These are phyloP conservation scores for Phylloboletellus chloephorus DNA, from an alignment of 1,284 basidiomycete species.

Conservation along the genomic window DNA sequence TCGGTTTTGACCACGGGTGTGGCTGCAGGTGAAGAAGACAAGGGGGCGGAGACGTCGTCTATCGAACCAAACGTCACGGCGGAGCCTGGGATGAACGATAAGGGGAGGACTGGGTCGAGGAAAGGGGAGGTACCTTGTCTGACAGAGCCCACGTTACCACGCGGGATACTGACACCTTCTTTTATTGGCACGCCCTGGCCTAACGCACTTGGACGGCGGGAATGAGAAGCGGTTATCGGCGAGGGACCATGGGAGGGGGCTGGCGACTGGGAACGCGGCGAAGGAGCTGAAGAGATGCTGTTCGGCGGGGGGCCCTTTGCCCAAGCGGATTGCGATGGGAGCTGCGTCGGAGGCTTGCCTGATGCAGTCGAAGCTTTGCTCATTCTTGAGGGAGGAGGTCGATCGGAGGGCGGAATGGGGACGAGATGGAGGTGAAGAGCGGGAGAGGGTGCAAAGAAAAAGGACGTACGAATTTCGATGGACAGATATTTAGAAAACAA, in stretches of 20 bases:
- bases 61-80: conserved; percentile 82
- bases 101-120: background rate
- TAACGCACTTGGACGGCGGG: conserved; percentile 65
- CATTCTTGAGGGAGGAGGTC: conserved; percentile 52
- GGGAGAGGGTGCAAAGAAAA: conserved; percentile 22
- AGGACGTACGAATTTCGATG: conserved; percentile 39
- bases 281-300: conserved; percentile 43
- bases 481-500: conserved; percentile 36
- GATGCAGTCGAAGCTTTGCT: conserved; percentile 76
- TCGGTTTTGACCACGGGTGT: conserved; percentile 63
- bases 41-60: conserved; percentile 61
- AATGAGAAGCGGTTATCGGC: conserved; percentile 53
- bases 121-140: conserved; percentile 50
- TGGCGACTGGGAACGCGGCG: conserved; percentile 72
- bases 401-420: conserved; percentile 13
- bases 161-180: conserved; percentile 64
- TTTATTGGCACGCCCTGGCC: conserved; percentile 65
- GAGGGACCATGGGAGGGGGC: conserved; percentile 46
- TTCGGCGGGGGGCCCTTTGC: conserved; percentile 70
- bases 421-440: conserved; percentile 6
- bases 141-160: conserved; percentile 51
- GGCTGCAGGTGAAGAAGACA: conserved; percentile 64
- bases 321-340: conserved; percentile 77
- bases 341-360: conserved; percentile 64
- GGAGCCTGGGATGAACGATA: conserved; percentile 40